These are phyloP conservation scores for Solanum bukasovii DNA, from an alignment of 257 asterid genomes.

Conservation along the genomic window DNA sequence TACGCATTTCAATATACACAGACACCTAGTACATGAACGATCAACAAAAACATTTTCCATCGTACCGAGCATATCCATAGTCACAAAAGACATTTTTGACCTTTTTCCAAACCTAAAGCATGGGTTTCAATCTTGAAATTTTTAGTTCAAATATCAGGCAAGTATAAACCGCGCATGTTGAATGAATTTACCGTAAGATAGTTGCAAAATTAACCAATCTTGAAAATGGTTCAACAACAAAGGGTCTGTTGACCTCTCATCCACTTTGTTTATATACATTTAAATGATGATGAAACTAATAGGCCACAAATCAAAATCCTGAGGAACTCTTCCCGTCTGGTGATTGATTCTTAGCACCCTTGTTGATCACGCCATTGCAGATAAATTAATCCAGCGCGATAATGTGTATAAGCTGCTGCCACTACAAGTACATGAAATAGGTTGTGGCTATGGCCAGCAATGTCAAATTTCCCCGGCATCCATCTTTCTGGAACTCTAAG, in stretches of 20 bases:
- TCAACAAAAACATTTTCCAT: not conserved
- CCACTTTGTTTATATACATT: not conserved
- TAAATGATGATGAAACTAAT: not conserved
- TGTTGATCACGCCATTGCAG: slow-evolving; percentile 84
- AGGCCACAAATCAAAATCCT: not conserved
- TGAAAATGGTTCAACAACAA: not conserved
- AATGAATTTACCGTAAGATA: not conserved
- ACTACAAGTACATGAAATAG: slow-evolving; percentile 87
- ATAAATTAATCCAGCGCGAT: slow-evolving; percentile 74
- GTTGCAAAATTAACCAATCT: not conserved
- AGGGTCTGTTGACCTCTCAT: not conserved
- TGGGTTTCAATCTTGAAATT: not conserved
- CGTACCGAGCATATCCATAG: not conserved
- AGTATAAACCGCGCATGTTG: not conserved
- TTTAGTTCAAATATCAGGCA: not conserved
- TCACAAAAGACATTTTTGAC: not conserved
- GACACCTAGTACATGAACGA: not conserved
- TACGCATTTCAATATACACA: not conserved
- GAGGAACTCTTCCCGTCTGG: not conserved
- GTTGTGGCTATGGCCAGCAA: slow-evolving; percentile 90
- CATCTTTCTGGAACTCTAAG: slow-evolving; percentile 78
- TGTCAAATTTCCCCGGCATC: slow-evolving; percentile 93
- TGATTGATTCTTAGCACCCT: slow-evolving; percentile 46
- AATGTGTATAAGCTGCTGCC: slow-evolving; percentile 91
- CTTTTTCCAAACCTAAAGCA: not conserved